These are phyloP conservation scores for Beauveria sp. DNA, from an alignment of 2,329 filamentous ascomycete species.

Conservation along the genomic window DNA sequence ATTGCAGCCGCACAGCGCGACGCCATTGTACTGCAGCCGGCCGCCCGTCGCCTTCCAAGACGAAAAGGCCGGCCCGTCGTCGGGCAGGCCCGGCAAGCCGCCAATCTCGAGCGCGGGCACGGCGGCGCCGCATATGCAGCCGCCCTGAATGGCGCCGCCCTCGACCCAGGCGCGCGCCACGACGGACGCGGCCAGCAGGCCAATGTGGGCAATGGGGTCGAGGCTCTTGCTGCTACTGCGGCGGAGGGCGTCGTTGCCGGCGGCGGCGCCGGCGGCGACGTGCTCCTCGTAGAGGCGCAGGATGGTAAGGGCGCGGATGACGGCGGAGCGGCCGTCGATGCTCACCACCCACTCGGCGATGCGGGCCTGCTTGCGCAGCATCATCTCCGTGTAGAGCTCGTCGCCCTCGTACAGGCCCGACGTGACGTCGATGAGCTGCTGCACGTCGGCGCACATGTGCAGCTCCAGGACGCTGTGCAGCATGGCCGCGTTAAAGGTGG, in stretches of 20 bases:
- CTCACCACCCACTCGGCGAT: conserved; percentile 3
- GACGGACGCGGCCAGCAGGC: background rate
- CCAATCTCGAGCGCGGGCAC: conserved; percentile 1
- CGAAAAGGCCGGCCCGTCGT: background rate
- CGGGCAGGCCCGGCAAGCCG: background rate
- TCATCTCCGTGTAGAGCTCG: conserved; percentile 6
- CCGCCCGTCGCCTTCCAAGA: conserved; percentile 5
- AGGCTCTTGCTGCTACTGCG: background rate
- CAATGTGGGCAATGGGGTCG: conserved; percentile 1
- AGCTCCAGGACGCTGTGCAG: conserved; percentile 4
- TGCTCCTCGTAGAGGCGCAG: conserved; percentile 7
- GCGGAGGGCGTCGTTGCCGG: background rate
- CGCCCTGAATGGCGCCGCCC: background rate
- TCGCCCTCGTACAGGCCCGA: conserved; percentile 2
- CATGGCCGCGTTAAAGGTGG: background rate
- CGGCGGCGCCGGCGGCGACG: background rate
- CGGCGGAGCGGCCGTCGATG: conserved; percentile 1
- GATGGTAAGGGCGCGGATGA: background rate
- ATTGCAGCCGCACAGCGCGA: conserved; percentile 7
- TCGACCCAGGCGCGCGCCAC: conserved; percentile 7
- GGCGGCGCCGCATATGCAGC: background rate
- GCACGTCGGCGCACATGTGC: conserved; percentile 6
- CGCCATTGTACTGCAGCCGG: conserved; percentile 2
- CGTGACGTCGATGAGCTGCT: conserved; percentile 2
- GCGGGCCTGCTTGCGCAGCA: conserved; percentile 2